These are phyloP conservation scores for Leccinum ochraceum DNA, from an alignment of 768 basidiomycete genomes.

Conservation along the genomic window DNA sequence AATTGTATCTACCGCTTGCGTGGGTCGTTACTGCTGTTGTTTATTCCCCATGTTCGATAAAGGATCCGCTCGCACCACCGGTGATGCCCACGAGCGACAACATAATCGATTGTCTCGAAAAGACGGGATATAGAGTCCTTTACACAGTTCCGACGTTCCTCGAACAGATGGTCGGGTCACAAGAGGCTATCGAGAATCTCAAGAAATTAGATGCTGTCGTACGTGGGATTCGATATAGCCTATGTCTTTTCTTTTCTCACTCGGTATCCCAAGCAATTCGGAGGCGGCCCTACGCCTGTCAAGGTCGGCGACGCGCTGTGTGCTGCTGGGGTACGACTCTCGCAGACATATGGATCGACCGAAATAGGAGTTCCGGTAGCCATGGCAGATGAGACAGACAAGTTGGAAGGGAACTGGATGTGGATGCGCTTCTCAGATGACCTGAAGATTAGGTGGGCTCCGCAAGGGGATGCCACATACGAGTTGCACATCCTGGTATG, in stretches of 20 bases:
- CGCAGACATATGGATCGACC: constrained; percentile 39
- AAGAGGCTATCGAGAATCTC: constrained; percentile 24
- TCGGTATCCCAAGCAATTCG: constrained; percentile 30
- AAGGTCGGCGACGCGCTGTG: constrained; percentile 37
- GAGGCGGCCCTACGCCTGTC: constrained; percentile 40
- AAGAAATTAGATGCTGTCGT: constrained; percentile 13
- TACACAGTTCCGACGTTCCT: constrained; percentile 42
- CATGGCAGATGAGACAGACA: background rate
- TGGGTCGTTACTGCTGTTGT: constrained; percentile 17
- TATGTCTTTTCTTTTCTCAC: no score
- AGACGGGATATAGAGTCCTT: constrained; percentile 32
- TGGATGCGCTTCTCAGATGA: constrained; percentile 34
- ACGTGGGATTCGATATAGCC: no score
- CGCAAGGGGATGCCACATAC: constrained; percentile 36
- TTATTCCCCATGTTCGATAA: constrained; percentile 28
- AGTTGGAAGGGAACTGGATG: constrained; percentile 32
- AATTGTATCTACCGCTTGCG: constrained; percentile 24
- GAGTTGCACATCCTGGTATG: constrained; percentile 42
- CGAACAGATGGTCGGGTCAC: constrained; percentile 35
- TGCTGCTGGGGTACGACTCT: constrained; percentile 36
- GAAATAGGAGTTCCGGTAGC: constrained; percentile 21
- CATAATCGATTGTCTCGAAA: constrained; percentile 36
- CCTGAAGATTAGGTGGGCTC: constrained; percentile 29
- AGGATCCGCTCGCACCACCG: constrained; percentile 29
- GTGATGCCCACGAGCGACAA: constrained; percentile 41